phyloP scores from a whole-genome alignment of 2,329 filamentous ascomycete genomes.

The Paraphoma chrysanthemicola region DNA sequence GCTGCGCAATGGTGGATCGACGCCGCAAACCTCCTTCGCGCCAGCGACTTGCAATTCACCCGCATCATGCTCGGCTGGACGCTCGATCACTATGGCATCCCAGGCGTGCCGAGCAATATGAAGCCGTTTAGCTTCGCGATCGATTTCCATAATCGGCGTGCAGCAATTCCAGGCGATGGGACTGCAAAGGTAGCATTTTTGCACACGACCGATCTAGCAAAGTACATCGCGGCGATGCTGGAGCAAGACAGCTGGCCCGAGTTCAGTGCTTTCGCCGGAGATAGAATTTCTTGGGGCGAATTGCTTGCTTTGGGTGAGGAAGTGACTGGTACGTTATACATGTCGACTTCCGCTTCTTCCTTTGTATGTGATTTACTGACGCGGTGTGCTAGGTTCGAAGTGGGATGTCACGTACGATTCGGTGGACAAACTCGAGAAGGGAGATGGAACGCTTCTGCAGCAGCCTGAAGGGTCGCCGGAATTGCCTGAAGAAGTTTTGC shows the following conservation, averaged over 20 bases:
- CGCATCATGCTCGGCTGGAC: slow-evolving; percentile 32
- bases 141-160: slow-evolving; percentile 20
- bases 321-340: slow-evolving; percentile 39
- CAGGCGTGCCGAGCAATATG: slow-evolving; percentile 24
- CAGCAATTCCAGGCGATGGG: slow-evolving; percentile 24
- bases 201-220: slow-evolving; percentile 21
- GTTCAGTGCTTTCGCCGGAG: slow-evolving; percentile 45
- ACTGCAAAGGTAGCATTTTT: slow-evolving; percentile 10
- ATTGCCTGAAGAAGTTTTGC: slow-evolving; percentile 4
- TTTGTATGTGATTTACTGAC: no score
- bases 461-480: slow-evolving; percentile 12
- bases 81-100: slow-evolving; percentile 38
- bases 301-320: slow-evolving; percentile 54
- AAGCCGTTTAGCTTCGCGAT: slow-evolving; percentile 20
- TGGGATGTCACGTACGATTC: slow-evolving; percentile 17
- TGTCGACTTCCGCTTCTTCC: no score
- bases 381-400: slow-evolving; percentile 7
- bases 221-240: slow-evolving; percentile 18
- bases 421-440: slow-evolving; percentile 7
- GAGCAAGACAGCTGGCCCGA: slow-evolving; percentile 42
- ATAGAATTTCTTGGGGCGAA: slow-evolving; percentile 55
- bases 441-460: slow-evolving; percentile 12
- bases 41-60: slow-evolving; percentile 31
- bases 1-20: slow-evolving; percentile 13
- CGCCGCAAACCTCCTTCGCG: slow-evolving; percentile 17